Base-by-base conservation (phyloP, 1,284 basidiomycete genomes). In the Cryptococcus sp. region DNA sequence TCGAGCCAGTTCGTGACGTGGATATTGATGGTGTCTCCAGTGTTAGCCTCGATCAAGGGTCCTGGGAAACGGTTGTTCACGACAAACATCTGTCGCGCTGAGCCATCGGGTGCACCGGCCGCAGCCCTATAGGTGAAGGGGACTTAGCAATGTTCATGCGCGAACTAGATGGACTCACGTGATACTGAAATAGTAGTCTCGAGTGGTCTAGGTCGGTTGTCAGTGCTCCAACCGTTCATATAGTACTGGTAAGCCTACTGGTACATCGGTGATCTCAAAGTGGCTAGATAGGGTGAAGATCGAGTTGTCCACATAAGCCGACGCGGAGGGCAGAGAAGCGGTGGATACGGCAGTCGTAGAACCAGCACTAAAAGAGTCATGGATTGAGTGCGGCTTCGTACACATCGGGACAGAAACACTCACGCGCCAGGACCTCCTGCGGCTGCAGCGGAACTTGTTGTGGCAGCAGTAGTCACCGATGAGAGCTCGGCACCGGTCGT, bases 21-120 rank as follows among this genome's bases (percentile, higher is more conserved):
- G 6, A 72, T 62, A 22, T 64, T 54, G 34, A 74, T 53, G 4
- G 60, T 65, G 56, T 74, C 72, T 3, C 70, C 70, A 39, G 67
- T 58, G 47, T 70, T 74, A 2, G 62, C 69, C 54, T 74, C 69
- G 45, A 74, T 71, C 25, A 68, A 22, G 0, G 72, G 72, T 15
- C 63, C 72, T 19, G 67, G 67, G 40, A 63, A 66, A 16, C 57
- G 49, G 4, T 54, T 54, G 48, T 69, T 69, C 29, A 69, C 57
- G 43, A 55, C 61, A 48, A 54, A 64, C 34, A 69, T 52, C 46
- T 66, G 55, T 46, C 67, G 46, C 3, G 50, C 43, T 40, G 56
- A 67, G 5, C 67, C 67, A 55, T 67, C 67, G 13, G 67, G 59
- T 17, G 39, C 54, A 8, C 50, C 57, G 3, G 40, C n/a, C 19